These are phyloP conservation scores for Phytophthora sansomeana DNA, from an alignment of 352 stramenopile genomes.

Conservation along the genomic window DNA sequence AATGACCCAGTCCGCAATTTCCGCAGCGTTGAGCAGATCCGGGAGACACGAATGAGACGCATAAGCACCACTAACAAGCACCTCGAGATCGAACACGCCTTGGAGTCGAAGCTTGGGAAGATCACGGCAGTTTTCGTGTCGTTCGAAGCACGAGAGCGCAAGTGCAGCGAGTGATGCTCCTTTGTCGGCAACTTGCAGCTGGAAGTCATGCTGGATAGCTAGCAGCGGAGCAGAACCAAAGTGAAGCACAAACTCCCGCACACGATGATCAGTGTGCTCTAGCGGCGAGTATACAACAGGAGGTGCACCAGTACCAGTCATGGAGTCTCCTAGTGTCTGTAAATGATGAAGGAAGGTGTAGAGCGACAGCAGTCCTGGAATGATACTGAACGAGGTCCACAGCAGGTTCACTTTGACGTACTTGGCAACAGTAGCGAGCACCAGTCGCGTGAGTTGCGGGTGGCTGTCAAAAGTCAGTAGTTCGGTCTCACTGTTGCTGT, in stretches of 20 bases:
- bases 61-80: constrained; percentile 37
- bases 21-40: constrained; percentile 26
- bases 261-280: constrained; percentile 46
- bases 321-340: constrained; percentile 7
- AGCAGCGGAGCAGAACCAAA: constrained; percentile 64
- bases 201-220: constrained; percentile 67
- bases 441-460: constrained; percentile 53
- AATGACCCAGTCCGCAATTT: constrained; percentile 61
- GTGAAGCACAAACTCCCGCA: constrained; percentile 67
- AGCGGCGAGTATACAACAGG: constrained; percentile 35
- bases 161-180: constrained; percentile 43
- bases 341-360: constrained; percentile 49
- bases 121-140: constrained; percentile 55
- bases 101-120: constrained; percentile 59
- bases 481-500: constrained; percentile 19
- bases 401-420: constrained; percentile 73
- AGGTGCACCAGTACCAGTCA: not conserved
- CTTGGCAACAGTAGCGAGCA: constrained; percentile 60
- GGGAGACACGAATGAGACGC: constrained; percentile 34
- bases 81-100: constrained; percentile 60
- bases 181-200: constrained; percentile 41
- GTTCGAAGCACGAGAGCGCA: constrained; percentile 64
- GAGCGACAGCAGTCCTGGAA: constrained; percentile 56
- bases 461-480: constrained; percentile 63
- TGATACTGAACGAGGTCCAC: constrained; percentile 55